phyloP scores from a whole-genome alignment of 768 basidiomycete species.

The Pleurotus eryngii region DNA sequence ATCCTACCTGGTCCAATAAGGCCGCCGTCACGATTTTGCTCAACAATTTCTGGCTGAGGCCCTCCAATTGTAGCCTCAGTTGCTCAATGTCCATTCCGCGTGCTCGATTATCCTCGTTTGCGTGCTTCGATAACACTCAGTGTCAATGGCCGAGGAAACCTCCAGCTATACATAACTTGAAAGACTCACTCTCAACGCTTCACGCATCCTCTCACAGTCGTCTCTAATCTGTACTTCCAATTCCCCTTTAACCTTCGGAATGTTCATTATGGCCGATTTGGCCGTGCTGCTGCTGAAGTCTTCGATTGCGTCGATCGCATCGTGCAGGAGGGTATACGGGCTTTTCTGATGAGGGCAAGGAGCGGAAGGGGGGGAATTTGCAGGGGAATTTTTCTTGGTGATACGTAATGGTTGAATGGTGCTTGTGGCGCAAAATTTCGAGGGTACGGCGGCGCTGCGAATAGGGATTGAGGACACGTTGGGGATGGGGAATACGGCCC shows the following conservation, averaged over 20 bases:
- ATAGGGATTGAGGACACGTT: no score
- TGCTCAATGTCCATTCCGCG: no score
- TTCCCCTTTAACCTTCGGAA: background rate
- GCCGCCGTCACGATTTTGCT: constrained; percentile 1
- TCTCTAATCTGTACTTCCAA: background rate
- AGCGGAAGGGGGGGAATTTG: no score
- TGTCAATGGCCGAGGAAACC: no score
- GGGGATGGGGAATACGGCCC: no score
- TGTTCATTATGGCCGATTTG: background rate
- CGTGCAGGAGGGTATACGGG: background rate
- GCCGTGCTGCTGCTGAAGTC: background rate
- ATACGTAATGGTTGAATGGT: constrained; percentile 3
- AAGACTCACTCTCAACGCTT: no score
- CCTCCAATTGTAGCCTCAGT: background rate
- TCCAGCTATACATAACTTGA: no score
- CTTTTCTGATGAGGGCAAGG: no score
- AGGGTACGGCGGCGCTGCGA: no score
- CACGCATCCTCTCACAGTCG: background rate
- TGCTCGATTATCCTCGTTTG: no score
- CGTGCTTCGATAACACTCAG: no score
- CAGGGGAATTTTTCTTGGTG: background rate
- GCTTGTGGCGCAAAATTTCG: no score
- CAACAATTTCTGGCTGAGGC: background rate
- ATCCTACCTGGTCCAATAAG: background rate
- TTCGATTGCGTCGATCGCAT: background rate